These are phyloP conservation scores for Colletotrichum paranaense DNA, from an alignment of 2,329 filamentous ascomycete genomes.

Conservation along the genomic window DNA sequence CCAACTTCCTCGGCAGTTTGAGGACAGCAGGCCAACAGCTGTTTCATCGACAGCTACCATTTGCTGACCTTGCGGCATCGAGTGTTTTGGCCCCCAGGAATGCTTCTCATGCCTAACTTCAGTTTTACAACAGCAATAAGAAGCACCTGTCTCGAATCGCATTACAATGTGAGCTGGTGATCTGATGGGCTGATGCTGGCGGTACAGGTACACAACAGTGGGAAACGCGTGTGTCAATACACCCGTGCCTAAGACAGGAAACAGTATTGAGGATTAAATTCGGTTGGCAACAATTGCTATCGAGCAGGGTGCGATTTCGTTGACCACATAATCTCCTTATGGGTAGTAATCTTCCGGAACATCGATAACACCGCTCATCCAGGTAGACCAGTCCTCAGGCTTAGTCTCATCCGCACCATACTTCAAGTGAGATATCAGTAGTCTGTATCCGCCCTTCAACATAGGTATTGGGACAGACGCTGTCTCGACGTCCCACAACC, in stretches of 20 bases:
- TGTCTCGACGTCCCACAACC: neutral
- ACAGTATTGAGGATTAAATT: too few relatives aligned
- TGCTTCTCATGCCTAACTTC: neutral
- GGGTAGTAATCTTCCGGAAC: neutral
- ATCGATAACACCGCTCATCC: neutral
- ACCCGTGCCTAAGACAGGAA: too few relatives aligned
- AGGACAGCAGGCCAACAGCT: too few relatives aligned
- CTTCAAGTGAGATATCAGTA: neutral
- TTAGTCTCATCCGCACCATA: neutral
- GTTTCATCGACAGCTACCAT: neutral
- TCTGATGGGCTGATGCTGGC: neutral
- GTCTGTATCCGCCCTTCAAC: neutral
- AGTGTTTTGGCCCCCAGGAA: neutral
- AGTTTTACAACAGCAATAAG: neutral
- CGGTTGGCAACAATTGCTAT: too few relatives aligned
- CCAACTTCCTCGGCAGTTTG: neutral
- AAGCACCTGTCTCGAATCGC: too few relatives aligned
- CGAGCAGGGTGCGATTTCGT: neutral
- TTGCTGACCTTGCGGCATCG: neutral
- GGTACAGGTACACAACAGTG: neutral
- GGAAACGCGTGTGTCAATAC: neutral
- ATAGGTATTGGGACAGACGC: neutral
- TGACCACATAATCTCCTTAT: neutral
- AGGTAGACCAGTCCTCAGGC: neutral
- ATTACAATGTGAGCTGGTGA: neutral